Conservation (phyloP, 2,329 filamentous ascomycete genomes). For the Talaromyces sp. region DNA sequence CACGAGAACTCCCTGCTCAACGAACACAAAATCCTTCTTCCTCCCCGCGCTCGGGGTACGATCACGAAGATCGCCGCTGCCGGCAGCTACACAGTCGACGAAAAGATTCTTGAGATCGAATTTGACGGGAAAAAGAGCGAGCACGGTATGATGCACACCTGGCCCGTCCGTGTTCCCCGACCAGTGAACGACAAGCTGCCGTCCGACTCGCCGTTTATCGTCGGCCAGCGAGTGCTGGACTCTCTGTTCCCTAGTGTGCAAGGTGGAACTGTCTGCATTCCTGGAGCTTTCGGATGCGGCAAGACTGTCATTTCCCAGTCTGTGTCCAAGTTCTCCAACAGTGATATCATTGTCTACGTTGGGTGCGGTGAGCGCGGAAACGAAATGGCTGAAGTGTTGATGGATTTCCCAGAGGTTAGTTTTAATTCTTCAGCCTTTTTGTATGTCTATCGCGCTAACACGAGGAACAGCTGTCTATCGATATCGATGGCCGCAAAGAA, state of each 20-base stretch:
- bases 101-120: conserved; percentile 91
- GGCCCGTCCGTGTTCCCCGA: conserved; percentile 94
- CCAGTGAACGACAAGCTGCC: conserved; percentile 88
- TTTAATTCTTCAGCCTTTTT: background rate
- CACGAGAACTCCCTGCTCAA: conserved; percentile 93
- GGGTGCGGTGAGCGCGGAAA: conserved; percentile 92
- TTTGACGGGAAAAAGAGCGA: conserved; percentile 94
- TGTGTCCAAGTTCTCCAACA: conserved; percentile 99
- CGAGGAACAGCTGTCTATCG: conserved; percentile 67
- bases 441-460: conserved; percentile 11
- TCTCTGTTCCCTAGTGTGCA: conserved; percentile 94
- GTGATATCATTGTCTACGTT: conserved; percentile 97
- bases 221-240: conserved; percentile 94
- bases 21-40: conserved; percentile 88
- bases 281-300: conserved; percentile 95
- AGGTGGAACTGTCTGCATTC: conserved; percentile 96
- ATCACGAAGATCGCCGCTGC: conserved; percentile 87
- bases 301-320: conserved; percentile 99
- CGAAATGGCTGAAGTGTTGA: conserved; percentile 98
- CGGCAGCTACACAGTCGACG: conserved; percentile 87
- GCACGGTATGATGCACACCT: conserved; percentile 97
- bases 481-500: conserved; percentile 88
- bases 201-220: conserved; percentile 84
- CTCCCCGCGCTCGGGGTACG: conserved; percentile 80
- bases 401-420: conserved; percentile 87